These are phyloP conservation scores for Linaria vulgaris DNA, from an alignment of 257 asterid species.

Conservation along the genomic window DNA sequence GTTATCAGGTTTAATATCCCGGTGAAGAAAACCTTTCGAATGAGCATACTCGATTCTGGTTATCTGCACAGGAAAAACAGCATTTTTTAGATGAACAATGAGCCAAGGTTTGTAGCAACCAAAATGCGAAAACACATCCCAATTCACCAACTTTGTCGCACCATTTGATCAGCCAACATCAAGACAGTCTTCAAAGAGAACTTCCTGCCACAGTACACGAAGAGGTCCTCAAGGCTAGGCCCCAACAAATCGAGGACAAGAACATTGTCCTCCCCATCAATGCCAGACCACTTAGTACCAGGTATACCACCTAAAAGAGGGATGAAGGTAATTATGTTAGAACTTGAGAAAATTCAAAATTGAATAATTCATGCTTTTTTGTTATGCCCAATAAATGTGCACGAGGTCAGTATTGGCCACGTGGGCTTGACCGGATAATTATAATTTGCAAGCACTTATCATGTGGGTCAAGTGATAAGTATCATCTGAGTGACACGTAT, in stretches of 20 bases:
- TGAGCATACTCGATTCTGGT: slow-evolving; percentile 86
- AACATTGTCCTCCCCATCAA: slow-evolving; percentile 85
- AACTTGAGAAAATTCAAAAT: too few species aligned
- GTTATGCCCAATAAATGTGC: too few species aligned
- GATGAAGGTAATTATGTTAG: too few species aligned
- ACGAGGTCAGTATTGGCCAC: too few species aligned
- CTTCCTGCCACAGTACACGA: slow-evolving; percentile 90
- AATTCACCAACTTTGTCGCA: slow-evolving; percentile 29
- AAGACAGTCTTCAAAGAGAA: slow-evolving; percentile 88
- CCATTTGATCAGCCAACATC: slow-evolving; percentile 98
- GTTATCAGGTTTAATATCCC: slow-evolving; percentile 96
- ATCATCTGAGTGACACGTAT: too few species aligned
- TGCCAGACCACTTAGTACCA: slow-evolving; percentile 85
- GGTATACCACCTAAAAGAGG: slow-evolving; percentile 77
- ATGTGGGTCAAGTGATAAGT: background rate
- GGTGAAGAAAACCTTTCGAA: slow-evolving; percentile 89
- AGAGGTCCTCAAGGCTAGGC: slow-evolving; percentile 95
- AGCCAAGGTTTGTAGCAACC: slow-evolving; percentile 15
- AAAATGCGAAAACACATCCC: slow-evolving; percentile 7
- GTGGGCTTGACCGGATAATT: too few species aligned
- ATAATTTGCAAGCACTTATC: background rate
- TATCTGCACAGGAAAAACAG: slow-evolving; percentile 47
- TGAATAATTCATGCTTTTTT: too few species aligned
- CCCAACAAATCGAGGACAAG: slow-evolving; percentile 88
- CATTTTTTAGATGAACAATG: slow-evolving; percentile 4